These are phyloP conservation scores for Colletotrichum sp. DNA, from an alignment of 2,329 filamentous ascomycete genomes.

Conservation along the genomic window DNA sequence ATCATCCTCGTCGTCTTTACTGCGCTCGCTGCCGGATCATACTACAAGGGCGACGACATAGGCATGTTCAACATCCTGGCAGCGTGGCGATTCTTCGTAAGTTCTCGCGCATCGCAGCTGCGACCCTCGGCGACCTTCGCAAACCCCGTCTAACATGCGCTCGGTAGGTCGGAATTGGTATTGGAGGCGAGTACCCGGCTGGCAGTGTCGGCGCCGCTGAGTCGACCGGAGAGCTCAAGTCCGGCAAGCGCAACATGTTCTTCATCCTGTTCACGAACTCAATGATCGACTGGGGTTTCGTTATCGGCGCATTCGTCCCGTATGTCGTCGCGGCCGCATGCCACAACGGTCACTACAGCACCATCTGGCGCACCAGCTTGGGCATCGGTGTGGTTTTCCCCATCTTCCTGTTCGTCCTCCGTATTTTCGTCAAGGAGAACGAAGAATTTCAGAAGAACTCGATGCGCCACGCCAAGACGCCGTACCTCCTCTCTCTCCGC, in stretches of 20 bases:
- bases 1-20: constrained; percentile 86
- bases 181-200: constrained; percentile 73
- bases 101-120: constrained; percentile 27
- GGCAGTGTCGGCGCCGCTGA: constrained; percentile 87
- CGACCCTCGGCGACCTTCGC: neutral
- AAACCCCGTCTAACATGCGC: neutral
- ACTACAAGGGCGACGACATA: constrained; percentile 69
- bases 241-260: constrained; percentile 85
- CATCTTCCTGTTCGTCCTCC: constrained; percentile 71
- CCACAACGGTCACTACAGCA: constrained; percentile 66
- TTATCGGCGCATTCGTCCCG: constrained; percentile 61
- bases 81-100: constrained; percentile 83
- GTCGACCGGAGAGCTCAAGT: constrained; percentile 80
- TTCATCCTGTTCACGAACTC: constrained; percentile 91
- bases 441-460: constrained; percentile 76
- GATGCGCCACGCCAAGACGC: constrained; percentile 66
- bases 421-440: constrained; percentile 76
- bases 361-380: constrained; percentile 82
- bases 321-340: constrained; percentile 62
- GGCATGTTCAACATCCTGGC: constrained; percentile 80
- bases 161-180: constrained; percentile 2
- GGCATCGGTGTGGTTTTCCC: constrained; percentile 83
- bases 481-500: constrained; percentile 58
- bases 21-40: constrained; percentile 77
- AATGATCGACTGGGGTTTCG: constrained; percentile 85